These are phyloP conservation scores for Claviceps citrina DNA, from an alignment of 2,329 filamentous ascomycete species.

Conservation along the genomic window DNA sequence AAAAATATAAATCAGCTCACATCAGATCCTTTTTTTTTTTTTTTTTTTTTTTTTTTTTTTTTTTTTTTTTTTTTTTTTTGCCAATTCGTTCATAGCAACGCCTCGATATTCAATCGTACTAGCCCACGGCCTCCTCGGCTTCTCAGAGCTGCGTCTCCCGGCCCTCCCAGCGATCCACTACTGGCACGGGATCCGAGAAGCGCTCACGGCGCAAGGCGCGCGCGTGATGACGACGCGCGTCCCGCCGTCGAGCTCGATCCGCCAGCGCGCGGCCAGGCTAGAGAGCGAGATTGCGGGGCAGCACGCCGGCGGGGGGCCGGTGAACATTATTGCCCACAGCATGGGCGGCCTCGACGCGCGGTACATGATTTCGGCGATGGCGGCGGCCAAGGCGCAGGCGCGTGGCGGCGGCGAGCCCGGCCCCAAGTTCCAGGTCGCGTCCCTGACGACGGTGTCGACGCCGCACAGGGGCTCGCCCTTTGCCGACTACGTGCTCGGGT, in stretches of 20 bases:
- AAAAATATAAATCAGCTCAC: neutral
- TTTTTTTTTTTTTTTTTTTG: neutral
- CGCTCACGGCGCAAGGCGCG: conserved; percentile 35
- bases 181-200: conserved; percentile 49
- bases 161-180: conserved; percentile 43
- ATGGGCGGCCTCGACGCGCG: conserved; percentile 52
- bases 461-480: conserved; percentile 41
- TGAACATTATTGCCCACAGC: conserved; percentile 62
- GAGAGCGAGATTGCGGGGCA: conserved; percentile 29
- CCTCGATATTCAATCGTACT: conserved; percentile 49
- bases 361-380: conserved; percentile 42
- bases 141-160: conserved; percentile 39
- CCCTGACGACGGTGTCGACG: conserved; percentile 39
- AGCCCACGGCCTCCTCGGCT: conserved; percentile 50
- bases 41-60: neutral
- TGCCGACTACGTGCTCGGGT: conserved; percentile 34
- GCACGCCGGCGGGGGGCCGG: conserved; percentile 25
- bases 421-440: conserved; percentile 22
- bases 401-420: too few relatives aligned
- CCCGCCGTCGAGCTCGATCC: conserved; percentile 45
- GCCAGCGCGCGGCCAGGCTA: conserved; percentile 43
- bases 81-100: conserved; percentile 23
- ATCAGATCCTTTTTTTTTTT: neutral
- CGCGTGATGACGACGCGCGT: conserved; percentile 46
- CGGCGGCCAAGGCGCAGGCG: too few relatives aligned